A percentile compares a stretch with the other conserved stretches of the same genome.
Evolutionary conservation across 139 green algal species (phyloP).

Genomic region (Zygnema cylindricum): DNA sequence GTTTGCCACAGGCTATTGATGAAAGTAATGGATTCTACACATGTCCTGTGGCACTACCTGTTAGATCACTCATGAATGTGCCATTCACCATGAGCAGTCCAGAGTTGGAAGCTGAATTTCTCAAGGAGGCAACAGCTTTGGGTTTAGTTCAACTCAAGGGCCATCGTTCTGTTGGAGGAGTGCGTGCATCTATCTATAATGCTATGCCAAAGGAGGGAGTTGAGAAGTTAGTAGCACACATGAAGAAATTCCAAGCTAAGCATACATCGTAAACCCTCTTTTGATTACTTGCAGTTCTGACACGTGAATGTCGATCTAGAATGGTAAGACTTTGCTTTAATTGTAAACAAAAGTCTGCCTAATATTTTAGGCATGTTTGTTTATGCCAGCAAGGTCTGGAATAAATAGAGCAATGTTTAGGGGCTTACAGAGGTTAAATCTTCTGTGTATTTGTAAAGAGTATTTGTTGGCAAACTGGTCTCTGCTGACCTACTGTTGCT

Average conservation of each 20-base stretch:
- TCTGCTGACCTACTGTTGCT: too few species aligned
- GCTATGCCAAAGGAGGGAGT: constrained; percentile 94
- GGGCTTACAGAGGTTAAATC: too few species aligned
- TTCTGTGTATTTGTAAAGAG: too few species aligned
- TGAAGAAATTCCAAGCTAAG: constrained; percentile 82
- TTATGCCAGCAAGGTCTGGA: too few species aligned
- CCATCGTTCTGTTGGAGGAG: constrained; percentile 95
- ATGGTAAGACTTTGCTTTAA: too few species aligned
- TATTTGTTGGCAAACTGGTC: too few species aligned
- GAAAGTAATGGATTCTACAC: constrained; percentile 55
- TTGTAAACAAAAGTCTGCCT: too few species aligned
- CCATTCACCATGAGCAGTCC: constrained; percentile 94
- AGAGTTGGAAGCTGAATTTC: constrained; percentile 87
- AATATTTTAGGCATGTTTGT: too few species aligned
- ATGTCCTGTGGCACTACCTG: constrained; percentile 82
- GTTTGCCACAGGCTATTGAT: constrained; percentile 54
- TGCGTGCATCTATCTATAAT: constrained; percentile 99
- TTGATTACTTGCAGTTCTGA: too few species aligned
- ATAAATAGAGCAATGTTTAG: too few species aligned
- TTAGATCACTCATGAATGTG: constrained; percentile 96
- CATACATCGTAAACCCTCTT: constrained; percentile 6
- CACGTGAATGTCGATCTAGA: too few species aligned
- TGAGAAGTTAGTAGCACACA: constrained; percentile 85
- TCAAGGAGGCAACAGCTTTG: constrained; percentile 71
- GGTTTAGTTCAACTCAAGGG: constrained; percentile 88